phyloP scores from a whole-genome alignment of 2,329 filamentous ascomycete species.

The Colletotrichum eleusines region DNA sequence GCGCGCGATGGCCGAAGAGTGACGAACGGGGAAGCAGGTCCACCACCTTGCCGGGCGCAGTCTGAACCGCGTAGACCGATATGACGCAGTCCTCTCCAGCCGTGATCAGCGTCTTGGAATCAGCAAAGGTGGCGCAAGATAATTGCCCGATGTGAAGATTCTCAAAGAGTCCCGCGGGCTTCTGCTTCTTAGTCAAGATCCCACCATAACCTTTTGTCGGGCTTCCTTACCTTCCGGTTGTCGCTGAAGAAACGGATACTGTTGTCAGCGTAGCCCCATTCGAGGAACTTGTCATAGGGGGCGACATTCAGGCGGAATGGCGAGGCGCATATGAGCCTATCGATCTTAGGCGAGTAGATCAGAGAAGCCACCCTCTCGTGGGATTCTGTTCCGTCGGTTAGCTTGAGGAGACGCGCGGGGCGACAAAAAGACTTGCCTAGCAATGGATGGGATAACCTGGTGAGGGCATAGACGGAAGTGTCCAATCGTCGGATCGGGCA shows the following conservation, averaged over 20 bases:
- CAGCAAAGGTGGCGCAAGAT: conserved; percentile 84
- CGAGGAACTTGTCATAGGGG: conserved; percentile 91
- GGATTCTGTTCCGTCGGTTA: conserved; percentile 59
- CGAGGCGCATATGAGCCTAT: conserved; percentile 85
- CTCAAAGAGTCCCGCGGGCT: conserved; percentile 87
- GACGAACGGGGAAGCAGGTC: conserved; percentile 84
- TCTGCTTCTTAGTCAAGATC: conserved; percentile 46
- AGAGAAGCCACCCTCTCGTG: conserved; percentile 85
- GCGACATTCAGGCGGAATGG: conserved; percentile 89
- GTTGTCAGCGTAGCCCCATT: conserved; percentile 96
- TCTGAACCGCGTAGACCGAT: conserved; percentile 81
- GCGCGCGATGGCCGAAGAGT: conserved; percentile 89
- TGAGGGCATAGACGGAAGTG: conserved; percentile 79
- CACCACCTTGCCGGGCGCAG: conserved; percentile 73
- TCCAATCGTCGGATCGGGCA: conserved; percentile 80
- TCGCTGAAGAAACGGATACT: conserved; percentile 91
- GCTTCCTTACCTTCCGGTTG: conserved; percentile 72
- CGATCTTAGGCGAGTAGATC: conserved; percentile 81
- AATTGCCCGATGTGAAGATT: conserved; percentile 94
- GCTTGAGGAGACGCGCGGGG: background rate
- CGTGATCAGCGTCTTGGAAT: conserved; percentile 91
- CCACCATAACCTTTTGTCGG: background rate
- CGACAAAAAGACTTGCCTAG: conserved; percentile 55
- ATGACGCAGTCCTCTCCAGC: conserved; percentile 93
- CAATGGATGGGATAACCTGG: conserved; percentile 82